Percentiles rank a stretch among this genome's conserved stretches.
These are phyloP conservation scores for Myriosclerotinia scirpicola DNA, from an alignment of 2,329 filamentous ascomycete genomes.

Conservation along the genomic window DNA sequence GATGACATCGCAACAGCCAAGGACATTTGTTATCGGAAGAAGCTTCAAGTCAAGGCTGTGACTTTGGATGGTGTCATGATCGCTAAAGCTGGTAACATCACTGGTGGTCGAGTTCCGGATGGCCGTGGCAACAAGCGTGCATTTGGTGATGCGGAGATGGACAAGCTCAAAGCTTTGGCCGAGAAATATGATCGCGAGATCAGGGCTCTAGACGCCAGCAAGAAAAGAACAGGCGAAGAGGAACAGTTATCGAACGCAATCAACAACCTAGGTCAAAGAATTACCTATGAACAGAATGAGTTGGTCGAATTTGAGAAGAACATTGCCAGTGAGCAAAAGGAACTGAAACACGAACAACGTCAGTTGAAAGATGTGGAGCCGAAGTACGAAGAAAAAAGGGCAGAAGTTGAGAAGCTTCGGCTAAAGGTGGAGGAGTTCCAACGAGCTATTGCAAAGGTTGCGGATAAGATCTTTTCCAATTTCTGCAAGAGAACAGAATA, in stretches of 20 bases:
- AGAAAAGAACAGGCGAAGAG: slow-evolving; percentile 73
- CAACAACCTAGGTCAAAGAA: slow-evolving; percentile 72
- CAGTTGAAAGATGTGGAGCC: slow-evolving; percentile 76
- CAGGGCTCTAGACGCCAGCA: slow-evolving; percentile 73
- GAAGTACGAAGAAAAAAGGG: slow-evolving; percentile 72
- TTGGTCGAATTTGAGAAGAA: slow-evolving; percentile 78
- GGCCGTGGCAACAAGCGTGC: slow-evolving; percentile 73
- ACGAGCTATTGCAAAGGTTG: slow-evolving; percentile 72
- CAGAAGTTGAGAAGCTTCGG: slow-evolving; percentile 63
- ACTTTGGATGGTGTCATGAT: slow-evolving; percentile 95
- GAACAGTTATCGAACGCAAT: slow-evolving; percentile 80
- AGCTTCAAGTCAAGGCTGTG: slow-evolving; percentile 87
- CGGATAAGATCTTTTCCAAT: slow-evolving; percentile 80
- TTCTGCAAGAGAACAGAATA: slow-evolving; percentile 91
- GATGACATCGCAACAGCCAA: slow-evolving; percentile 85
- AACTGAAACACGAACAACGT: slow-evolving; percentile 69
- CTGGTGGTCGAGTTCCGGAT: slow-evolving; percentile 80
- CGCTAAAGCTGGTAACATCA: slow-evolving; percentile 95
- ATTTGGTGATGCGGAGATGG: slow-evolving; percentile 88
- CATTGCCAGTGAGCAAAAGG: slow-evolving; percentile 77
- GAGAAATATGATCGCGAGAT: slow-evolving; percentile 77
- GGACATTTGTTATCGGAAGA: slow-evolving; percentile 80
- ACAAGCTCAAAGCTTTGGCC: slow-evolving; percentile 75
- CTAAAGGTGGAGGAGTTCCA: slow-evolving; percentile 56
- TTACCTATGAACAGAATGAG: slow-evolving; percentile 72